These are phyloP conservation scores for Coelastrella sp. DNA, from an alignment of 139 green algal species.

Conservation along the genomic window DNA sequence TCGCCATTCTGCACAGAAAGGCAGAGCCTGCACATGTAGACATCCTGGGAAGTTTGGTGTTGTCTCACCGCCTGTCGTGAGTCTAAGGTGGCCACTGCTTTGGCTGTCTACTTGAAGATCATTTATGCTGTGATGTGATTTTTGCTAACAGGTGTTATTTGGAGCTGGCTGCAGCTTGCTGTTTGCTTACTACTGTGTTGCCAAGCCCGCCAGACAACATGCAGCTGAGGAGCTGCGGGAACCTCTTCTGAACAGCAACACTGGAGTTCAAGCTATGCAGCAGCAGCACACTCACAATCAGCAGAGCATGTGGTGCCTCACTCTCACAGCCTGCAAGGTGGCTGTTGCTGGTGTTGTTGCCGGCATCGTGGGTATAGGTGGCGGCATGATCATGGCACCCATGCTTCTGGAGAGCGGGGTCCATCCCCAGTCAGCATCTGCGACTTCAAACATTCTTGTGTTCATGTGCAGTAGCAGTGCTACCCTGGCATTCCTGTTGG, in stretches of 20 bases:
- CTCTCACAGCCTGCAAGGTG: slow-evolving; percentile 7
- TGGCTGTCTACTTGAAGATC: too few relatives aligned
- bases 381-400: slow-evolving; percentile 45
- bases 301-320: slow-evolving; percentile 4
- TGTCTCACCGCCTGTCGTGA: too few relatives aligned
- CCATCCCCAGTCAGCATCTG: slow-evolving; percentile 20
- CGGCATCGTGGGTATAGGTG: slow-evolving; percentile 40
- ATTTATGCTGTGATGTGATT: too few relatives aligned
- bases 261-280: not conserved
- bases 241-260: not conserved
- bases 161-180: not conserved
- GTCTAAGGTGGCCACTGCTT: too few relatives aligned
- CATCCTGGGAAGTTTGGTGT: too few relatives aligned
- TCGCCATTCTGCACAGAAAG: too few relatives aligned
- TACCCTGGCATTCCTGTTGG: slow-evolving; percentile 20
- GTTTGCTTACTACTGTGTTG: slow-evolving; percentile 34
- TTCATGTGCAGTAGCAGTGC: slow-evolving; percentile 43
- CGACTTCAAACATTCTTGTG: slow-evolving; percentile 40
- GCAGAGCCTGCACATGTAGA: too few relatives aligned
- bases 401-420: slow-evolving; percentile 39
- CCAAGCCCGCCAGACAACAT: not conserved
- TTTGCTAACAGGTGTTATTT: too few relatives aligned
- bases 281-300: not conserved
- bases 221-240: not conserved
- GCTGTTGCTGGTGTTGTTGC: slow-evolving; percentile 26